Base-by-base conservation (phyloP, 345 rosid genomes). In the Trapa bicornis region DNA sequence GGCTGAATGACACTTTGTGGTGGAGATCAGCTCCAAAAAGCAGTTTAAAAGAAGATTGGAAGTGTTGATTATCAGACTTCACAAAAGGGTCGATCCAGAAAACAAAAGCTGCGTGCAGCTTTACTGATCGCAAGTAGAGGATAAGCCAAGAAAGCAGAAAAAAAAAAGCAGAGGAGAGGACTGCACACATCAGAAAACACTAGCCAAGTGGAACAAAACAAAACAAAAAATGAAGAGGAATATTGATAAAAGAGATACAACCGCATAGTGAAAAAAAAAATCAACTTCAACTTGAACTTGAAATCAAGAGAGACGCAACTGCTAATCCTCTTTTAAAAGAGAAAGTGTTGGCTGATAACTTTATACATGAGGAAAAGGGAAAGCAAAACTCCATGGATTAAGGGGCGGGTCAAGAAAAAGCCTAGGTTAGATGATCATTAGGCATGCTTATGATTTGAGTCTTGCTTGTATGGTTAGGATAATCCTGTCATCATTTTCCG, bases 1-100 rank as follows among this genome's bases (percentile, higher is more conserved):
- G 60, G 12, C 47, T 11, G 53, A 48, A 64, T 9, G 54, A 42
- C 53, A 54, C 42, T 67, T 74, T 76, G 76, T 80, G 73, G 76
- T 75, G 63, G 17, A 7, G 57, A 52, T 6, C 61, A 29, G n/a
- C 39, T 63, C 65, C 33, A 43, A 72, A 52, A 29, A 57, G 61
- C 29, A 22, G 61, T 57, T 57, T n/a, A 57, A 57, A 57, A 32
- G 10, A 4, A 22, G 10, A 52, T 16, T 52, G 2, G 16, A 50
- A 50, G 1, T 50, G 16, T 1, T 47, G 14, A 57, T 57, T 29
- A 57, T 0, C 61, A 8, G 36, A 57, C 16, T 47, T 47, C 16
- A 47, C 16, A 12, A 47, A 50, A 67, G 48, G 12, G 60, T 29
- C 61, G 12, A 39, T 43, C 16, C 32, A 36, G 60, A 69, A 76